These are phyloP conservation scores for Rachicladosporium sp. DNA, from an alignment of 2,329 filamentous ascomycete species.

Conservation along the genomic window DNA sequence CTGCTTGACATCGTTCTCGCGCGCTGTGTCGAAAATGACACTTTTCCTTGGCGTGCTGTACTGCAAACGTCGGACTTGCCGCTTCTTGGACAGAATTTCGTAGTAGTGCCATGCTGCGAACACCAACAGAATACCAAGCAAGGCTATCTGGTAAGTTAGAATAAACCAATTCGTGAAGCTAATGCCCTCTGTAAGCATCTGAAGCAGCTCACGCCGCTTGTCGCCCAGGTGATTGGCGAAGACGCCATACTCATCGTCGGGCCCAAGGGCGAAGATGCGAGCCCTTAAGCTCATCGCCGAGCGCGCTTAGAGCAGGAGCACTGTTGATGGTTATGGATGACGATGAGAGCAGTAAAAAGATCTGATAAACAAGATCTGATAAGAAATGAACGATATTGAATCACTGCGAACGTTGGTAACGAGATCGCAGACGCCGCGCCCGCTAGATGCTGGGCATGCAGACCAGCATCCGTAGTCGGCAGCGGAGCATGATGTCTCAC, in stretches of 20 bases:
- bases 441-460: background rate
- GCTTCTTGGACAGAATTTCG: conserved; percentile 13
- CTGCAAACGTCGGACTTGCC: conserved; percentile 9
- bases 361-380: too few relatives aligned
- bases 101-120: conserved; percentile 28
- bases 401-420: too few relatives aligned
- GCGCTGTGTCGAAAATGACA: background rate
- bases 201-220: background rate
- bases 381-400: too few relatives aligned
- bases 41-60: background rate
- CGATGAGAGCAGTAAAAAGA: too few relatives aligned
- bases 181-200: conserved; percentile 4
- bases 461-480: background rate
- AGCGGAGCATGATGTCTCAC: background rate
- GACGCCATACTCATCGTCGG: too few relatives aligned
- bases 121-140: conserved; percentile 25
- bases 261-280: too few relatives aligned
- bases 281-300: too few relatives aligned
- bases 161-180: conserved; percentile 26
- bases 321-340: too few relatives aligned
- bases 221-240: too few relatives aligned
- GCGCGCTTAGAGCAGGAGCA: too few relatives aligned
- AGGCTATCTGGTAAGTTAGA: conserved; percentile 28
- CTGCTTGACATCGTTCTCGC: background rate
- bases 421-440: background rate